A percentile compares a stretch with the other conserved stretches of the same genome.
These are phyloP conservation scores for Pisolithus microcarpus DNA, from an alignment of 768 basidiomycete species.

Conservation along the genomic window DNA sequence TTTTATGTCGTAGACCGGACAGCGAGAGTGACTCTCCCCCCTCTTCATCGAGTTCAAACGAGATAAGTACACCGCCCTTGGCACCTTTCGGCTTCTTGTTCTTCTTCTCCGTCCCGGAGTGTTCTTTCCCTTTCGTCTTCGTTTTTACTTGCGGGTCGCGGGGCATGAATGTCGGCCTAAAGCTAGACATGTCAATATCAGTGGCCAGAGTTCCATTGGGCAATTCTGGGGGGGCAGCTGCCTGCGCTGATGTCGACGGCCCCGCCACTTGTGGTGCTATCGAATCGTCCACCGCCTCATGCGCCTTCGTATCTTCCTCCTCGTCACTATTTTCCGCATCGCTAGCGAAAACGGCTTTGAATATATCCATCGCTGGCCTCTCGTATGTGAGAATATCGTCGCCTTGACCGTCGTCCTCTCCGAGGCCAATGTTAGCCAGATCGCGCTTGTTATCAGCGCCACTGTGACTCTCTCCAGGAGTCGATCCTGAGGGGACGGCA, in stretches of 20 bases:
- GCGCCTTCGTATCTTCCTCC: conserved; percentile 40
- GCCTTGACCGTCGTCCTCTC: conserved; percentile 88
- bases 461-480: background rate
- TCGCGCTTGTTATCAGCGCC: conserved; percentile 38
- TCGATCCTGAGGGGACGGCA: background rate
- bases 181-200: conserved; percentile 56
- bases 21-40: conserved; percentile 32
- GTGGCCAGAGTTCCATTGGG: background rate
- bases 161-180: conserved; percentile 84
- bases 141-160: conserved; percentile 31
- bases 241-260: conserved; percentile 5
- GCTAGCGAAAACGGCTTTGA: conserved; percentile 97
- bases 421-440: conserved; percentile 78
- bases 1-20: conserved; percentile 25
- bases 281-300: conserved; percentile 3
- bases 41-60: conserved; percentile 72
- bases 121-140: conserved; percentile 35
- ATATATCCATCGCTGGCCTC: conserved; percentile 84
- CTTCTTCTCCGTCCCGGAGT: conserved; percentile 40
- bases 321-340: conserved; percentile 78
- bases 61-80: conserved; percentile 47
- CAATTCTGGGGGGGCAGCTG: background rate
- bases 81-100: conserved; percentile 39
- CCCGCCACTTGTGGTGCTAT: conserved; percentile 2
- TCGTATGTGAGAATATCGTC: conserved; percentile 82